These are phyloP conservation scores for Dipteronia dyeriana DNA, from an alignment of 345 rosid species.

Conservation along the genomic window DNA sequence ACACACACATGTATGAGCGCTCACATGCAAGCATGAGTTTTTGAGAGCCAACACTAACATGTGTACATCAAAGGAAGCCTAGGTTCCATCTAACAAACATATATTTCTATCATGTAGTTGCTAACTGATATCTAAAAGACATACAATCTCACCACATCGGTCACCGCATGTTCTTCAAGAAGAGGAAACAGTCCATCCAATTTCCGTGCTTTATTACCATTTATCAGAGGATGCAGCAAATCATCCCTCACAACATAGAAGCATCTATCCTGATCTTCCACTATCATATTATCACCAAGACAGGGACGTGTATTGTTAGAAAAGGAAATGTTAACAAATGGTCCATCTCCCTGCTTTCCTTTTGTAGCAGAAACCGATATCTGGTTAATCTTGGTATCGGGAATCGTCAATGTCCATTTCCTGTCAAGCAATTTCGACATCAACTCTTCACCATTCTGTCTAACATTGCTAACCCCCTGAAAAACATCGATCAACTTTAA, in stretches of 20 bases:
- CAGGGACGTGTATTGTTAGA: slow-evolving; percentile 38
- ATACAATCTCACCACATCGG: slow-evolving; percentile 74
- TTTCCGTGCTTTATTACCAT: slow-evolving; percentile 94
- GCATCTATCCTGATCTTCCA: slow-evolving; percentile 34
- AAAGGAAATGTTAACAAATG: slow-evolving; percentile 30
- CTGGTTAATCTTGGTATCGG: slow-evolving; percentile 63
- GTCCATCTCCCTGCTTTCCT: slow-evolving; percentile 26
- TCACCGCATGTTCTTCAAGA: slow-evolving; percentile 54
- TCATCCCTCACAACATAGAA: slow-evolving; percentile 87
- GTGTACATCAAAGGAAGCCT: neutral
- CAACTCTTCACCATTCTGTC: slow-evolving; percentile 36
- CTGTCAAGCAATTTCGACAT: slow-evolving; percentile 58
- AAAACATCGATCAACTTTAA: slow-evolving; percentile 3
- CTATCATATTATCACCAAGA: slow-evolving; percentile 41
- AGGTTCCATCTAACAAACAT: slow-evolving; percentile 1
- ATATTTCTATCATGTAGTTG: neutral
- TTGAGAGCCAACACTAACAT: neutral
- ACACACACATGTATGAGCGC: neutral
- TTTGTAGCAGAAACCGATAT: slow-evolving; percentile 38
- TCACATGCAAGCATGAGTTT: slow-evolving; percentile 1
- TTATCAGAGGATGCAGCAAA: slow-evolving; percentile 82
- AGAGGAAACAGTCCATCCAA: slow-evolving; percentile 79
- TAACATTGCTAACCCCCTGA: slow-evolving; percentile 37
- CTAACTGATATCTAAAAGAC: slow-evolving; percentile 9
- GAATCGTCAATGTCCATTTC: slow-evolving; percentile 63